Evolutionary conservation across 1,284 basidiomycete genomes (phyloP).

Genomic region (Chalciporus sp.): DNA sequence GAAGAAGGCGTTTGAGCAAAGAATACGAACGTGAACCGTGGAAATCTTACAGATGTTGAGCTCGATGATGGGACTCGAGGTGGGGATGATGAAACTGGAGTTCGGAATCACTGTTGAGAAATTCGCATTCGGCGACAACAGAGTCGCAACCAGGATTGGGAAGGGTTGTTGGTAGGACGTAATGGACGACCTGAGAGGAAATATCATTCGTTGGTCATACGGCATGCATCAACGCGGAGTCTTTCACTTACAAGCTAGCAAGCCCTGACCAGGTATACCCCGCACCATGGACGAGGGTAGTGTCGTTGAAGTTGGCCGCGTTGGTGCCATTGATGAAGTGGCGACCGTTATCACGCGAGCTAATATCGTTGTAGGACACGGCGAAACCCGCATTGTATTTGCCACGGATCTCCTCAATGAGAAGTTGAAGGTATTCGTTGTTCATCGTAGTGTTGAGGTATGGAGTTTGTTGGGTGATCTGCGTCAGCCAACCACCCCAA

Average conservation of each 20-base stretch:
- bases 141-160: constrained; percentile 36
- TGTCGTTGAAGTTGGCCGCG: constrained; percentile 27
- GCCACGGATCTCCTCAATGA: constrained; percentile 28
- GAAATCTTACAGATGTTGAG: constrained; percentile 38
- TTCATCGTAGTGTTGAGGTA: constrained; percentile 24
- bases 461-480: neutral
- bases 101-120: constrained; percentile 10
- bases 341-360: constrained; percentile 26
- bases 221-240: constrained; percentile 15
- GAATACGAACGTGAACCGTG: neutral
- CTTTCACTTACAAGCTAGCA: constrained; percentile 18
- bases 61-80: constrained; percentile 43
- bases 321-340: constrained; percentile 40
- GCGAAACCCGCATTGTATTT: constrained; percentile 30
- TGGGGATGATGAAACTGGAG: constrained; percentile 25
- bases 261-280: constrained; percentile 28
- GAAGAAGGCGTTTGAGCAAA: neutral
- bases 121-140: constrained; percentile 26
- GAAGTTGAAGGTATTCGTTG: constrained; percentile 16
- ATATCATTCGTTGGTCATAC: neutral
- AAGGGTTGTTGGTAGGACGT: constrained; percentile 31
- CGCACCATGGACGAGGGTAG: constrained; percentile 28
- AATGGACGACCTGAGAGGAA: constrained; percentile 28
- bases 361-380: constrained; percentile 34
- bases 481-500: neutral